phyloP scores from a whole-genome alignment of 2,329 filamentous ascomycete species.

The Exserohilum rostratum region DNA sequence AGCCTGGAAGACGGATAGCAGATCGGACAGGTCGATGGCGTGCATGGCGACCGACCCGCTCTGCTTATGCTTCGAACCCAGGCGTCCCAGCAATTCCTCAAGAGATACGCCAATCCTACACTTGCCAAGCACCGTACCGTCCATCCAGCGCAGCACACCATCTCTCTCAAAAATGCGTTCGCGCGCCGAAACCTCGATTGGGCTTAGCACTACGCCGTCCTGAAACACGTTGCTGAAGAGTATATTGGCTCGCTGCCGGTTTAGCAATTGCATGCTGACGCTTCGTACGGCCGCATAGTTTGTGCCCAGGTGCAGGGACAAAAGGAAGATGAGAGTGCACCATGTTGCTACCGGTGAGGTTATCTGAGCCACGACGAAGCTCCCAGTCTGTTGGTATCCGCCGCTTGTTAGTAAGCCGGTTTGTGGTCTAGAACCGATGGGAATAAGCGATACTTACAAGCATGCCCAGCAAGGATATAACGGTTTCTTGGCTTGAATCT shows the following conservation, averaged over 20 bases:
- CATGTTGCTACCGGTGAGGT: conserved; percentile 75
- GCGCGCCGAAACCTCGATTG: conserved; percentile 65
- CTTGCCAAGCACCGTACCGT: conserved; percentile 56
- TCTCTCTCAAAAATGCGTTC: conserved; percentile 69
- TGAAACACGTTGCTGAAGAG: conserved; percentile 63
- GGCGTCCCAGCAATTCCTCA: conserved; percentile 39
- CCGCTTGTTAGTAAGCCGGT: not conserved
- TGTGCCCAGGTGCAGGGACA: conserved; percentile 77
- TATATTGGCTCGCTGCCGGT: conserved; percentile 83
- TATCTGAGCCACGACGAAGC: conserved; percentile 77
- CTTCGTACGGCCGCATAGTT: conserved; percentile 86
- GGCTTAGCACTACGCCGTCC: conserved; percentile 61
- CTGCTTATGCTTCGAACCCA: conserved; percentile 28
- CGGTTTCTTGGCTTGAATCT: conserved; percentile 93
- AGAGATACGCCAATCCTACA: conserved; percentile 62
- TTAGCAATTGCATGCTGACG: conserved; percentile 83
- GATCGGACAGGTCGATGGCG: conserved; percentile 51
- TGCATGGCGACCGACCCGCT: conserved; percentile 36
- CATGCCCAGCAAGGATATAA: conserved; percentile 88
- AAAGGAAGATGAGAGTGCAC: conserved; percentile 71
- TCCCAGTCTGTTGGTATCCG: conserved; percentile 64
- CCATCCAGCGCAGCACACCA: conserved; percentile 65
- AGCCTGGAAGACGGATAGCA: conserved; percentile 59
- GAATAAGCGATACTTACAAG: conserved; percentile 56
- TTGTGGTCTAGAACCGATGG: not conserved